Conservation (phyloP, 768 basidiomycete species). For the Tulasnella sp. region DNA sequence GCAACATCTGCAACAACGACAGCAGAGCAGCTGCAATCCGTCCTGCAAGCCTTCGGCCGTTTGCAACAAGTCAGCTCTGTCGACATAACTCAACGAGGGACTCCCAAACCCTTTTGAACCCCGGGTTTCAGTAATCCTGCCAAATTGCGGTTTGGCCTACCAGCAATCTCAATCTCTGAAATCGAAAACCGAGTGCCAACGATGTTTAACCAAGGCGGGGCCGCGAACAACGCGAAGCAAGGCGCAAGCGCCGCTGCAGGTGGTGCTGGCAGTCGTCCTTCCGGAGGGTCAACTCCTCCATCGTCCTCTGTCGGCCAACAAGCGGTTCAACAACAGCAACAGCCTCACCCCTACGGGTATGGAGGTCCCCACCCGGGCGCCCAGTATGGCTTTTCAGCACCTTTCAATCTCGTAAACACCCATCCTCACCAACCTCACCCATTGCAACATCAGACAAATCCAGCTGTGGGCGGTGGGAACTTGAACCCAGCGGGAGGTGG, state of each 20-base stretch:
- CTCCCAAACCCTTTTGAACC: neutral
- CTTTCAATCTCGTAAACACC: slow-evolving; percentile 13
- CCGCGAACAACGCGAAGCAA: neutral
- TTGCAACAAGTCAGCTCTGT: neutral
- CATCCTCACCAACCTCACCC: slow-evolving; percentile 3
- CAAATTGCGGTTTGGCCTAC: neutral
- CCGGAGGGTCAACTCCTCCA: neutral
- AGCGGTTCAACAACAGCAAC: slow-evolving; percentile 21
- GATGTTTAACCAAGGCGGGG: neutral
- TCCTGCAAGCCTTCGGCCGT: neutral
- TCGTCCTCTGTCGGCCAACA: neutral
- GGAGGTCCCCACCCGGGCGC: slow-evolving; percentile 7
- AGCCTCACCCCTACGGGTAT: slow-evolving; percentile 19
- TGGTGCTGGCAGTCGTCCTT: neutral
- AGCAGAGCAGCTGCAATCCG: neutral
- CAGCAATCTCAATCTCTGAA: neutral
- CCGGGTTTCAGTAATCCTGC: neutral
- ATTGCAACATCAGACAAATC: slow-evolving; percentile 17
- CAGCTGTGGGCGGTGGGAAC: neutral
- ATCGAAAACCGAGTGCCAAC: neutral
- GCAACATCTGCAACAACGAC: neutral
- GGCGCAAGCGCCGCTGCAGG: neutral
- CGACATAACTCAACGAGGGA: neutral
- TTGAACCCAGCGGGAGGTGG: slow-evolving; percentile 2
- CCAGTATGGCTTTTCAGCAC: neutral